Base-by-base conservation (phyloP, 495 filamentous ascomycete genomes). In the Daldinia loculata region DNA sequence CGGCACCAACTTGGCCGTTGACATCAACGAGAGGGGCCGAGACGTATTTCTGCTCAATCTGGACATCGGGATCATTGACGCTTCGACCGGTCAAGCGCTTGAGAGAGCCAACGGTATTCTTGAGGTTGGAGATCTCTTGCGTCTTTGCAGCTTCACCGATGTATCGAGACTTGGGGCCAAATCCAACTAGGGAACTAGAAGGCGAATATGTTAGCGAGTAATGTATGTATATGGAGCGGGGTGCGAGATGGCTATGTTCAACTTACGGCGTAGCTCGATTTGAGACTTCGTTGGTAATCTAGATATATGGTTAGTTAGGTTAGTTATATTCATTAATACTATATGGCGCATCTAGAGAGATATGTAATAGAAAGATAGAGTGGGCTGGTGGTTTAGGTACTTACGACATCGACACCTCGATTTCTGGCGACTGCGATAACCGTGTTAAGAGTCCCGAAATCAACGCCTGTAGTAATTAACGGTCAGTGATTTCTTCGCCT, bases 231-330 rank as follows among this genome's bases (percentile, higher is more conserved):
- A 64, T 15, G 57, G 30, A 11, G 53, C n/a, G 12, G 19, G 53
- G 34, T 14, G 61, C 26, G 14, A 57, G 59, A 61, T 51, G 24
- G 51, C 4, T 11, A 27, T 56, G 59, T 58, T 60, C n/a, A 87
- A 88, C 93, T 88, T 91, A 97, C 93, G 95, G 95, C 71, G 95
- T 99, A 59, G 93, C 91, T 82, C 95, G 91, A 86, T 99, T 98
- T 64, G 95, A 99, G 74, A 98, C 95, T 82, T 99, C 95, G 85
- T 99, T 99, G 82, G 94, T 92, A 79, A 99, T 98, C 93, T 97
- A 76, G 61, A 61, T 34, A 52, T 66, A 60, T 64, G 12, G 61
- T 75, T 52, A 80, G 78, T 66, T 1, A 32, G 12, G 61, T 75
- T 52, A 80, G 78, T 66, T 1, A 32, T 30, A 0, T 0, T 12